Conservation (phyloP, 306 rosid species). For the Cucumis hystrix region DNA sequence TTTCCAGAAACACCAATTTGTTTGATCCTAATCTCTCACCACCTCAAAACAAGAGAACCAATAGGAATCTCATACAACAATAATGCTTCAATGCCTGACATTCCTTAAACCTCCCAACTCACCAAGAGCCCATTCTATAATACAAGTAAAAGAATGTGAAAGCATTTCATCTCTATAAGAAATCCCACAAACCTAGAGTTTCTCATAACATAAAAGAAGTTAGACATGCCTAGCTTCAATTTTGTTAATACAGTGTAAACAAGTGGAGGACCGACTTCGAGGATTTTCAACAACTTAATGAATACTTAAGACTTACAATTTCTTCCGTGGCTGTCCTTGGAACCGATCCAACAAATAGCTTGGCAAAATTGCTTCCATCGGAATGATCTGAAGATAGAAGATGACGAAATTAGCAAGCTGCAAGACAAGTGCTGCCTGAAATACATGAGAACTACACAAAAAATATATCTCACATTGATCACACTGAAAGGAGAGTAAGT, state of each 20-base stretch:
- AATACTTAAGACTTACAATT: constrained; percentile 36
- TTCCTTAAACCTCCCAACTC: background rate
- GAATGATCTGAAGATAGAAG: constrained; percentile 34
- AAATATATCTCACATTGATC: background rate
- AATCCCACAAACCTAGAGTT: background rate
- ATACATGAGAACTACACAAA: background rate
- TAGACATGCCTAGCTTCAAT: background rate
- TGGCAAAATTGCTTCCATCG: constrained; percentile 61
- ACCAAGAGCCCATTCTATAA: background rate
- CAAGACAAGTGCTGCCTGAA: background rate
- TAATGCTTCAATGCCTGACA: background rate
- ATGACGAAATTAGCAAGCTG: background rate
- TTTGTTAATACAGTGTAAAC: background rate
- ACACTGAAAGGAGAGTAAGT: background rate
- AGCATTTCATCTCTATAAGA: background rate
- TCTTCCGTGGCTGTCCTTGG: constrained; percentile 84
- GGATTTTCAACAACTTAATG: background rate
- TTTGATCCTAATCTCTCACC: background rate
- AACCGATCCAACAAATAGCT: constrained; percentile 88
- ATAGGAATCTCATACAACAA: background rate
- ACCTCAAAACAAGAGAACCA: background rate
- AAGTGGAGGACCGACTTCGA: background rate
- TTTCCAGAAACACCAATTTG: background rate
- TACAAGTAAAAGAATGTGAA: background rate
- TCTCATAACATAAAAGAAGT: background rate